Evolutionary conservation across 2,329 filamentous ascomycete species (phyloP), one percentile per base, ranked within the genome.

Genomic region (Colletotrichum sidae): DNA sequence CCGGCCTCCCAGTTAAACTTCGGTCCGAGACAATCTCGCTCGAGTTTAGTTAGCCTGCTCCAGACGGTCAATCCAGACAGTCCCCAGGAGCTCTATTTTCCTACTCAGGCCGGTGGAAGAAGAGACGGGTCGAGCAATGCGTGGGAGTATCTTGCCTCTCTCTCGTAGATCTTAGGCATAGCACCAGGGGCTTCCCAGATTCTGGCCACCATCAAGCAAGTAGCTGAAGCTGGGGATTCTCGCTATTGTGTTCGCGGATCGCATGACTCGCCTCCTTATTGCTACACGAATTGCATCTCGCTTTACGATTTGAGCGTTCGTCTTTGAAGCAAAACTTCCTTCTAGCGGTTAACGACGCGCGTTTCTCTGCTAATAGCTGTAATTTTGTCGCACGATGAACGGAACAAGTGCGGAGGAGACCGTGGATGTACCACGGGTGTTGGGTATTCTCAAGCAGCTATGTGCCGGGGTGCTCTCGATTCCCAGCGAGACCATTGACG

Each of bases 1-100:
- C 39, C 46, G 25, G 38, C 25, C 35, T n/a, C 45, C 50, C 38
- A 58, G 55, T 58, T 58, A 51, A 33, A 58, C 55, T 58, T 58
- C 55, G 55, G 55, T 58, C 55, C 55, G 55, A 58, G 55, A 58
- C 55, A 45, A 17, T 17, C 38, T 50, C 55, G 25, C 55, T 56
- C 15, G 15, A 46, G 25, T 25, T 25, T 25, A 25, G 25, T 25
- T 25, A 25, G 25, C 4, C 25, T 25, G 25, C 25, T 25, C 25
- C 25, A 5, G 25, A 25, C 25, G 4, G 25, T 25, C 25, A 25
- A 25, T 25, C 25, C 25, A 25, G 25, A 25, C 25, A 25, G 25
- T 25, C 4, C 25, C 25, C 25, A 25, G 25, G 4, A 3, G 4
- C 25, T 25, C 25, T 25, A 25, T 25, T 25, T 4, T 25, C 25